Evolutionary conservation across 202 grass and related monocot species (phyloP).

Genomic region (Hordeum pubiflorum): DNA sequence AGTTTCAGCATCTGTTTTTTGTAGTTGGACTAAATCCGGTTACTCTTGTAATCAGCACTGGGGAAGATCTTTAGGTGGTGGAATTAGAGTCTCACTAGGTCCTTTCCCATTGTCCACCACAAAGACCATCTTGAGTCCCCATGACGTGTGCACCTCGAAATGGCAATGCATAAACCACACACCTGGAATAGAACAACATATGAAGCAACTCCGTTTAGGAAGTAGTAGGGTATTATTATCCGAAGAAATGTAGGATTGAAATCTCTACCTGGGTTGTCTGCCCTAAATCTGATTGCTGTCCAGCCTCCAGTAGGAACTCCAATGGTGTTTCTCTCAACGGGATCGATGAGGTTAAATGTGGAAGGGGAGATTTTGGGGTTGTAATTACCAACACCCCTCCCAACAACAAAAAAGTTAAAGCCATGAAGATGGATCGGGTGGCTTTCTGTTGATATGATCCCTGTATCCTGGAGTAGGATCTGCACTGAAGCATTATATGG

Average conservation of each 20-base stretch:
- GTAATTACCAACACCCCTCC: constrained; percentile 57
- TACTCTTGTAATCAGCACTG: constrained; percentile 33
- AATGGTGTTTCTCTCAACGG: constrained; percentile 69
- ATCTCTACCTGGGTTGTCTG: constrained; percentile 68
- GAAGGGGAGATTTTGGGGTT: constrained; percentile 36
- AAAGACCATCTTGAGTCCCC: constrained; percentile 87
- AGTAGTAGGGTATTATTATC: background rate
- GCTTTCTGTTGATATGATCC: constrained; percentile 61
- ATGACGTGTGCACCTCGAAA: constrained; percentile 81
- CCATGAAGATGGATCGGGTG: constrained; percentile 80
- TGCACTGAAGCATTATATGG: constrained; percentile 62
- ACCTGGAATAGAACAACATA: constrained; percentile 41
- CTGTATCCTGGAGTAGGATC: constrained; percentile 62
- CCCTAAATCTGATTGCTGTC: constrained; percentile 61
- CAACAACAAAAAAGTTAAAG: constrained; percentile 61
- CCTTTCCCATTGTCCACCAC: constrained; percentile 56
- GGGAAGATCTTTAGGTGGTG: constrained; percentile 71
- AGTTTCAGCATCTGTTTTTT: background rate
- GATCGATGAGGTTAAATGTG: constrained; percentile 72
- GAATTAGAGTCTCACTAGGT: constrained; percentile 47
- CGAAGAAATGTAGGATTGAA: background rate
- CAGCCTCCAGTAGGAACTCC: constrained; percentile 62
- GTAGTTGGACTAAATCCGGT: background rate
- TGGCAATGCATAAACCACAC: constrained; percentile 93
- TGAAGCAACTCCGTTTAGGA: background rate